phyloP scores from a whole-genome alignment of 2,329 filamentous ascomycete genomes.

The Daldinia eschscholtzii region DNA sequence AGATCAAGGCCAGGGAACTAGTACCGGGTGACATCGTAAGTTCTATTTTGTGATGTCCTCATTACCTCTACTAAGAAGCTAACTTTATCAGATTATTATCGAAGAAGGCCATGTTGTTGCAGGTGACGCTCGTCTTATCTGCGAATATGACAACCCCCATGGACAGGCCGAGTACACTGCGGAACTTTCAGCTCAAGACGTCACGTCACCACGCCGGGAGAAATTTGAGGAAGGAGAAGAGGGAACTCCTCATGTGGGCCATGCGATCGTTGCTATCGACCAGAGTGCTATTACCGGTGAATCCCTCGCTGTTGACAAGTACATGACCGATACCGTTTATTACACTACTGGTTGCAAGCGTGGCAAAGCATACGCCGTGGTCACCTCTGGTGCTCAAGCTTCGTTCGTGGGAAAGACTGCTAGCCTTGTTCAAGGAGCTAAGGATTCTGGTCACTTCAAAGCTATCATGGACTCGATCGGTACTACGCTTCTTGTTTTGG shows the following conservation, averaged over 20 bases:
- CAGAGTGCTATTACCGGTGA: conserved; percentile 82
- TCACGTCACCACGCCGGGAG: conserved; percentile 65
- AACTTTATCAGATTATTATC: conserved; percentile 66
- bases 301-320: conserved; percentile 78
- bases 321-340: conserved; percentile 78
- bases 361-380: conserved; percentile 77
- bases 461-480: conserved; percentile 84
- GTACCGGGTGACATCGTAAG: conserved; percentile 78
- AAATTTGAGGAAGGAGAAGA: conserved; percentile 71
- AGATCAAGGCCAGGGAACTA: conserved; percentile 77
- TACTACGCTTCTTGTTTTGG: conserved; percentile 75
- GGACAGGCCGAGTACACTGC: conserved; percentile 76
- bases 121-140: conserved; percentile 77
- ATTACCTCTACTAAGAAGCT: conserved; percentile 6
- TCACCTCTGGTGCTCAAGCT: conserved; percentile 72
- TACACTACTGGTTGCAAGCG: conserved; percentile 83
- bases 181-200: conserved; percentile 70
- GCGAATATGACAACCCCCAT: conserved; percentile 75
- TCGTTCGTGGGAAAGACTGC: conserved; percentile 81
- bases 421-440: conserved; percentile 75
- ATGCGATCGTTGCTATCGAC: conserved; percentile 75
- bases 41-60: conserved; percentile 26
- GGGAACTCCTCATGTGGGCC: conserved; percentile 68
- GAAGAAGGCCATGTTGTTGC: conserved; percentile 77
- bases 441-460: conserved; percentile 81